Evolutionary conservation across 2,329 filamentous ascomycete genomes (phyloP).

Genomic region (Mycogone perniciosa): DNA sequence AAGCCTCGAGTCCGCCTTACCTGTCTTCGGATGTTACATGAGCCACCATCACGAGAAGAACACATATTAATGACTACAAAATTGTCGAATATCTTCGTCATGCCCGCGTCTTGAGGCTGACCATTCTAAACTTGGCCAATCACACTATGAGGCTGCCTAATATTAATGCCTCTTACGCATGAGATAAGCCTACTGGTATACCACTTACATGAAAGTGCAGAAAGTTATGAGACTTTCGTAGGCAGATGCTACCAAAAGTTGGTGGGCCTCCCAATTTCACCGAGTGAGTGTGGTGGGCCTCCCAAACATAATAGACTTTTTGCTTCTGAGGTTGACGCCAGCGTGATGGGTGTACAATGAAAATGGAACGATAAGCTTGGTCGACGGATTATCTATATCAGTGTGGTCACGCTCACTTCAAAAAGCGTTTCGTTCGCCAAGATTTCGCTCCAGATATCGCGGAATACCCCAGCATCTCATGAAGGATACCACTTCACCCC

Average conservation of each 20-base stretch:
- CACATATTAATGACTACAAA: not conserved
- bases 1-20: not conserved
- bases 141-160: not conserved
- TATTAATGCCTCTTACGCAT: not conserved
- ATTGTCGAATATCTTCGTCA: not conserved
- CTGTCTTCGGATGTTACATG: not conserved
- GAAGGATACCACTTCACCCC: not conserved
- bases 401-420: not conserved
- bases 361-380: not conserved
- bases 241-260: not conserved
- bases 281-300: not conserved
- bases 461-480: not conserved
- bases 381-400: not conserved
- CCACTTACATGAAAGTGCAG: no score
- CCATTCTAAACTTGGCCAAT: not conserved
- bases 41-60: not conserved
- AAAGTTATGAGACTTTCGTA: no score
- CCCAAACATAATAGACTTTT: not conserved
- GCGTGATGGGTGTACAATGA: not conserved
- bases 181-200: not conserved
- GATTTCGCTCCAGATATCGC: not conserved
- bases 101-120: not conserved
- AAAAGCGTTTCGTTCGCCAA: not conserved
- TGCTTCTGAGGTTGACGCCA: not conserved
- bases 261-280: conserved; percentile 1